These are phyloP conservation scores for Cladobotryum mycophilum DNA, from an alignment of 2,329 filamentous ascomycete species.

Conservation along the genomic window DNA sequence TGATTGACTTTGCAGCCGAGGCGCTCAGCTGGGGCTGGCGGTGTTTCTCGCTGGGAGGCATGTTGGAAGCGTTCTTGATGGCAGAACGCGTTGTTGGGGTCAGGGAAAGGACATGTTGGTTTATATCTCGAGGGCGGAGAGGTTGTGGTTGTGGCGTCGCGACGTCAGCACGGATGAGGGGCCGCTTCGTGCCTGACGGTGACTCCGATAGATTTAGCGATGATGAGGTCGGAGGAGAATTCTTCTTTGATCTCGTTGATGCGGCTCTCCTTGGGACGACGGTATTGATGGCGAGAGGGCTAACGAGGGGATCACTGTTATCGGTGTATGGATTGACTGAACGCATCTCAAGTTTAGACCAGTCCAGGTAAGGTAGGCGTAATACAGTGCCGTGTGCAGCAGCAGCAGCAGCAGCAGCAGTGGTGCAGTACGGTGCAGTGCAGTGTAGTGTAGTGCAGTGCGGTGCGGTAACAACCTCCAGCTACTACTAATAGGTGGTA, in stretches of 20 bases:
- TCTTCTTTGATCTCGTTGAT: not conserved
- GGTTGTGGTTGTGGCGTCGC: constrained; percentile 4
- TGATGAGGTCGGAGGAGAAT: not conserved
- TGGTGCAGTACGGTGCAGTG: not conserved
- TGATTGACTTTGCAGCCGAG: constrained; percentile 48
- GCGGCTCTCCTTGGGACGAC: not conserved
- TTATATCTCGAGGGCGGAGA: constrained; percentile 18
- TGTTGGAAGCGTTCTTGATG: constrained; percentile 23
- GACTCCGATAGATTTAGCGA: not conserved
- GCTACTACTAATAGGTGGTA: too few relatives aligned
- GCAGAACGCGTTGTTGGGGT: constrained; percentile 14
- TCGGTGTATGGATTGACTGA: constrained; percentile 10
- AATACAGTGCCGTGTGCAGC: not conserved
- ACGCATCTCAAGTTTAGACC: constrained; percentile 7
- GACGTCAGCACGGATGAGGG: constrained; percentile 12
- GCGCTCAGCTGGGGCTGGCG: constrained; percentile 65
- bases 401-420: not conserved
- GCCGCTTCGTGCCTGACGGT: constrained; percentile 3
- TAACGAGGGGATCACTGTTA: not conserved
- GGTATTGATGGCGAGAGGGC: constrained; percentile 1
- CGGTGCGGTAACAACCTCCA: too few relatives aligned
- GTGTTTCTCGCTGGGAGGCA: constrained; percentile 49
- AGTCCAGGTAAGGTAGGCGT: not conserved
- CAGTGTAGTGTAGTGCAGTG: not conserved
- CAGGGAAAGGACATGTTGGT: constrained; percentile 21